Evolutionary conservation across 306 rosid genomes (phyloP).

Genomic region (Cicer chorassanicum): DNA sequence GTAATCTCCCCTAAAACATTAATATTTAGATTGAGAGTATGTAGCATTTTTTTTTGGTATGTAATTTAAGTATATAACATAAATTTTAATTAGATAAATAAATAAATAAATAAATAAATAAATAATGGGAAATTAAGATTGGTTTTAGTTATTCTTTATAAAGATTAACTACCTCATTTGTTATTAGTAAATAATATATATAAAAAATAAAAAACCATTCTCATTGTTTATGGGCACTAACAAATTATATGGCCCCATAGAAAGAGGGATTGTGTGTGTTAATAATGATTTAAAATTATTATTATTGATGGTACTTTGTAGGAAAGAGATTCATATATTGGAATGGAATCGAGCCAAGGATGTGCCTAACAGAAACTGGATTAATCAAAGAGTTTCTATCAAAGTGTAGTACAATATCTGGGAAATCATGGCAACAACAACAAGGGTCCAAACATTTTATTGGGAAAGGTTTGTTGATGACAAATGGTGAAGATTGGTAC

Average conservation of each 20-base stretch:
- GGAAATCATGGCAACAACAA: slow-evolving; percentile 69
- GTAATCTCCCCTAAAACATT: not conserved
- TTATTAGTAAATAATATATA: too few species aligned
- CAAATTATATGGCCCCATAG: not conserved
- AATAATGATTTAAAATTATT: not conserved
- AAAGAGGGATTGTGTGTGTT: not conserved
- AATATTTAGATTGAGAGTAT: not conserved
- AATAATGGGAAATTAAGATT: too few species aligned
- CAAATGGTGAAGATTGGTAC: slow-evolving; percentile 68
- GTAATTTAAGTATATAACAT: too few species aligned
- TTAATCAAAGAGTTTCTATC: slow-evolving; percentile 58
- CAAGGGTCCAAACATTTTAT: slow-evolving; percentile 70
- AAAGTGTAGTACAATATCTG: slow-evolving; percentile 52
- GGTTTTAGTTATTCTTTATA: too few species aligned
- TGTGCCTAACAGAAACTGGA: slow-evolving; percentile 60
- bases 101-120: too few species aligned
- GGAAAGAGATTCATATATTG: slow-evolving; percentile 64
- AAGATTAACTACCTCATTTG: too few species aligned
- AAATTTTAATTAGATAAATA: too few species aligned
- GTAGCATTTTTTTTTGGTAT: not conserved
- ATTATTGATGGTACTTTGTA: slow-evolving; percentile 3
- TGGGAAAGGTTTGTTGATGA: slow-evolving; percentile 70
- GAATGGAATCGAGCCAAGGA: slow-evolving; percentile 68
- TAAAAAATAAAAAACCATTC: too few species aligned
- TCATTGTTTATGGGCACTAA: too few species aligned